Evolutionary conservation across 805 yeast genomes (phyloP).

Genomic region (Scheffersomyces spartinae): DNA sequence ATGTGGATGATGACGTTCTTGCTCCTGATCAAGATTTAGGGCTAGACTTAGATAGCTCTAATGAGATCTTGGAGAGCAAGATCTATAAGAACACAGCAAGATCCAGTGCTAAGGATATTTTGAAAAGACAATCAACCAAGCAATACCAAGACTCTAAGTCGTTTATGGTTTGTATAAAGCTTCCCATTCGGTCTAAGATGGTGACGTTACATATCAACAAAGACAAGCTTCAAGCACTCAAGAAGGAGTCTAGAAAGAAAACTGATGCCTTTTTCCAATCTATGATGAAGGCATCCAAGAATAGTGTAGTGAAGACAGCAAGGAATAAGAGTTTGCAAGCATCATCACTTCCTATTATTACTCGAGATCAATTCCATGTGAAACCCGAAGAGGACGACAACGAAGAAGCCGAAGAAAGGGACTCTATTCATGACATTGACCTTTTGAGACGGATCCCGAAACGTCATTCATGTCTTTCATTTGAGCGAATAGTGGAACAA

Average conservation of each 20-base stretch:
- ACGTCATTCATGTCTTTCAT: constrained; percentile 1
- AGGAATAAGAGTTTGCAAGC: constrained; percentile 19
- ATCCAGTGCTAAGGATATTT: too few species aligned
- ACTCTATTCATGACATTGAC: constrained; percentile 1
- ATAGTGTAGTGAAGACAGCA: constrained; percentile 13
- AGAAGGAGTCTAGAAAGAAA: constrained; percentile 4
- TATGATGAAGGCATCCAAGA: constrained; percentile 25
- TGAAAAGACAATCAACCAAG: too few species aligned
- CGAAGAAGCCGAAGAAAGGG: neutral
- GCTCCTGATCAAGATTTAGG: too few species aligned
- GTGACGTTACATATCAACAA: constrained; percentile 7
- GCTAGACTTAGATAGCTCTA: too few species aligned
- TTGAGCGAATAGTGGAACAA: neutral
- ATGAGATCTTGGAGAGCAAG: too few species aligned
- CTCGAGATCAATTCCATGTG: constrained; percentile 22
- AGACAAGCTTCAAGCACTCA: constrained; percentile 4
- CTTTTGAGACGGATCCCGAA: neutral
- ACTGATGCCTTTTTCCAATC: constrained; percentile 19
- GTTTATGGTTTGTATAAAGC: too few species aligned
- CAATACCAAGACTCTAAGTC: too few species aligned
- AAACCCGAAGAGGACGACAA: constrained; percentile 8
- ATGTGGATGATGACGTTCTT: too few species aligned
- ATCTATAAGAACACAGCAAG: too few species aligned
- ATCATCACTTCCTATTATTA: constrained; percentile 19
- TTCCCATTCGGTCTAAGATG: too few species aligned